Evolutionary conservation across 345 rosid species (phyloP), one percentile per base, ranked within the genome.

Genomic region (Aethionema arabicum): DNA sequence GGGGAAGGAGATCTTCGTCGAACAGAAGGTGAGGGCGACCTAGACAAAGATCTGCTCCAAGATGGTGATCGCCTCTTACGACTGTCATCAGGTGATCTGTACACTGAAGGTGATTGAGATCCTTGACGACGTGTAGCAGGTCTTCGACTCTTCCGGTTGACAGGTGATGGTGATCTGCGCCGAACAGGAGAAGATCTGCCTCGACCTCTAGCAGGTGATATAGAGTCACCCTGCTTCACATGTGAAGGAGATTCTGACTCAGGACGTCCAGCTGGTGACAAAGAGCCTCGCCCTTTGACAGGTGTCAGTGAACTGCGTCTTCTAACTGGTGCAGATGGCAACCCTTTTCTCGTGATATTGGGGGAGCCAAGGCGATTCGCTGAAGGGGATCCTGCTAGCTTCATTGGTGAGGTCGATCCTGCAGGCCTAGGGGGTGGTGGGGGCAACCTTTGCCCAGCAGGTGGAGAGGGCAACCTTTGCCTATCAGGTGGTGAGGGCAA

Each of bases 21-120:
- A 41, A 58, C 61, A 57, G 82, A 77, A 61, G 93, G 77, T 16
- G 80, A 86, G 45, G 59, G 76, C 13, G 79, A 72, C 67, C 71
- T 65, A 52, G 71, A 78, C 27, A 62, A 63, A 67, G 88, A 84
- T 61, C 76, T 77, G 52, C 59, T 73, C 14, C 6, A 69, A 16
- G 83, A 61, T 63, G 72, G 65, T 43, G 76, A 70, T 11, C 83
- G 75, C 62, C 79, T 85, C 77, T 64, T 56, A 46, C 32, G 73
- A 7, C 64, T 42, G 49, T 42, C 53, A 56, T 73, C 6, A 41
- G 87, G 79, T 44, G 91, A 77, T 37, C 72, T 72, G 3, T 16
- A 57, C 12, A 42, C 59, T 10, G 10, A 5, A 4, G 76, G 78
- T 42, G 84, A 74, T 13, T 64, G 43, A 49, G 85, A 72, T 39